Base-by-base conservation (phyloP, 768 basidiomycete genomes). In the Artomyces pyxidatus region DNA sequence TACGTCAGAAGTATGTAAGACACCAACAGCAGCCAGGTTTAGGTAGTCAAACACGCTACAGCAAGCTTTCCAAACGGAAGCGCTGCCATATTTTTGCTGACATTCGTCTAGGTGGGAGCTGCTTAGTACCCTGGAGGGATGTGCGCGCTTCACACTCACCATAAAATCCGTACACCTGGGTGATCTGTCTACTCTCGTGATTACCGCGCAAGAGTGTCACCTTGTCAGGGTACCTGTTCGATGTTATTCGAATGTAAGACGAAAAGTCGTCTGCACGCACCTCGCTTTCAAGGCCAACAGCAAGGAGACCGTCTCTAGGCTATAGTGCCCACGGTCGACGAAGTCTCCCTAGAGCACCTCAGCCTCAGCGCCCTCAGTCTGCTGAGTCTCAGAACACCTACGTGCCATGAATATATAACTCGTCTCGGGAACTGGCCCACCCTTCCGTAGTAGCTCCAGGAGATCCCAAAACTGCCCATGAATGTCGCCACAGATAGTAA, bases 401-500 rank as follows among this genome's bases (percentile, higher is more conserved):
- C 83, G 72, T 79, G 79, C 86, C 91, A 96, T 96, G 67, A 96
- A 96, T 41, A 96, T 89, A 64, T 96, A 96, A 64, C 90, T 94
- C 45, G 79, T 89, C 55, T 84, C 86, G 8, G 91, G 91, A 9
- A 91, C 82, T 54, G 76, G 79, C 6, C 93, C 90, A 1, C 92
- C 92, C 49, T 89, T 83, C 58, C 86, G 70, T 58, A 96, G 71
- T 43, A 99, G 69, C 68, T 99, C 93, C 28, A 95, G 74, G 41
- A 98, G 71, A 62, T 98, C 95, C 85, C 92, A 98, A 68, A 96
- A 96, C 64, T 98, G 95, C 22, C 94, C 94, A 59, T 98, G 94
- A 45, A 98, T 95, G 63, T 97, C 94, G 26, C 94, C 94, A 61
- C 88, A 90, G 56, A 91, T 86, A 26, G 95, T 97, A 30, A 97